A percentile compares a stretch with the other conserved stretches of the same genome.
Evolutionary conservation across 768 basidiomycete genomes (phyloP).

Genomic region (Russula lepida): DNA sequence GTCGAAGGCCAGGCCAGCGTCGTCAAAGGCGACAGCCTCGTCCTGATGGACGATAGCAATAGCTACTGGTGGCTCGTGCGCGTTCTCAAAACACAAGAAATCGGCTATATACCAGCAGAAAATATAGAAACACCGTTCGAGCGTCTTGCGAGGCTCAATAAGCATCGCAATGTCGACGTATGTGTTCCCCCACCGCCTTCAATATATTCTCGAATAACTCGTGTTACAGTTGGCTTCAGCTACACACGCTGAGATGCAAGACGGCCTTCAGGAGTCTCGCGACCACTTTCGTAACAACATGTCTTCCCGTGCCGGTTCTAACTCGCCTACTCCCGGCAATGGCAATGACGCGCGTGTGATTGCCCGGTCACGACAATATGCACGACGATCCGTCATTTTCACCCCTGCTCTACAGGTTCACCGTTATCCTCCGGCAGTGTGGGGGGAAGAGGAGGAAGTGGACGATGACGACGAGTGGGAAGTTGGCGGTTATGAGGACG

Average conservation of each 20-base stretch:
- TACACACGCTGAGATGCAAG: slow-evolving; percentile 61
- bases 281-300: slow-evolving; percentile 48
- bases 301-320: slow-evolving; percentile 40
- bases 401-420: slow-evolving; percentile 56
- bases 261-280: slow-evolving; percentile 40
- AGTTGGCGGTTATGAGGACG: slow-evolving; percentile 59
- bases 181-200: slow-evolving; percentile 27
- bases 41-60: slow-evolving; percentile 96
- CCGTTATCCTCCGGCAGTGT: slow-evolving; percentile 75
- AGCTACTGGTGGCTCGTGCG: slow-evolving; percentile 99
- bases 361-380: slow-evolving; percentile 20
- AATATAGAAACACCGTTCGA: slow-evolving; percentile 99
- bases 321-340: slow-evolving; percentile 40
- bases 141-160: slow-evolving; percentile 88
- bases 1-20: slow-evolving; percentile 99
- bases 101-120: slow-evolving; percentile 98
- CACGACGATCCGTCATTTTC: slow-evolving; percentile 52
- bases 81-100: slow-evolving; percentile 96
- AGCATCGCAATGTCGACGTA: slow-evolving; percentile 95
- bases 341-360: slow-evolving; percentile 32
- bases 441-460: slow-evolving; percentile 67
- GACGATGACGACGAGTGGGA: slow-evolving; percentile 55
- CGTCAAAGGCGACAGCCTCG: slow-evolving; percentile 94
- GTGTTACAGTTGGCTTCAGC: slow-evolving; percentile 56
- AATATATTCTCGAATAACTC: slow-evolving; percentile 1